A percentile compares a stretch with the other conserved stretches of the same genome.
phyloP scores from a whole-genome alignment of 768 basidiomycete species.

The Coprinopsis sp. region DNA sequence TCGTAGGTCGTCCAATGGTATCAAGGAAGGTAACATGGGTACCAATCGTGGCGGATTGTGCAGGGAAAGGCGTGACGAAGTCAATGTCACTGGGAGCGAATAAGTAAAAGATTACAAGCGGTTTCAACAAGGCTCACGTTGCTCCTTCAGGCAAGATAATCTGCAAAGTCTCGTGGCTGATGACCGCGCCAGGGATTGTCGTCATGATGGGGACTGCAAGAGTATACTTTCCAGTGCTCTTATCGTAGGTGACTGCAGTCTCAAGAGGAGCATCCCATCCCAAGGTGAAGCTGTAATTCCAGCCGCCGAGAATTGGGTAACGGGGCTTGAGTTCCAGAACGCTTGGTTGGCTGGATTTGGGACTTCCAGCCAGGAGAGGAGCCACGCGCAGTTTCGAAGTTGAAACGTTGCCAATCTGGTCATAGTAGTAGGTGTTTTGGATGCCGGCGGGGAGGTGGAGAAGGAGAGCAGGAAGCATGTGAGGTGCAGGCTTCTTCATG shows the following conservation, averaged over 20 bases:
- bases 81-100: conserved; percentile 60
- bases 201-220: conserved; percentile 86
- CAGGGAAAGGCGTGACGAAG: conserved; percentile 73
- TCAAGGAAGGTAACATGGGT: conserved; percentile 88
- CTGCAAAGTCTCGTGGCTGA: conserved; percentile 73
- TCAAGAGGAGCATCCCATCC: conserved; percentile 88
- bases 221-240: conserved; percentile 57
- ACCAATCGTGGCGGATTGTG: conserved; percentile 53
- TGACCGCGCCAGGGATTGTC: conserved; percentile 69
- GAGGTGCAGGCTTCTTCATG: conserved; percentile 60
- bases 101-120: conserved; percentile 9
- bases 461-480: conserved; percentile 68
- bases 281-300: conserved; percentile 94
- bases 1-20: conserved; percentile 77
- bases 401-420: conserved; percentile 93
- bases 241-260: conserved; percentile 67
- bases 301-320: conserved; percentile 92
- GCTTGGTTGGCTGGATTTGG: conserved; percentile 50
- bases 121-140: conserved; percentile 51
- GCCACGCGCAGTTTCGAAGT: conserved; percentile 79
- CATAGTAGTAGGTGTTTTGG: conserved; percentile 82
- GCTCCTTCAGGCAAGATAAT: conserved; percentile 95
- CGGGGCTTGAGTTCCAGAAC: conserved; percentile 81
- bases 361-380: conserved; percentile 58
- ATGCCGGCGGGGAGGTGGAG: conserved; percentile 82